These are phyloP conservation scores for Aspergillus asperescens DNA, from an alignment of 495 filamentous ascomycete species.

Conservation along the genomic window DNA sequence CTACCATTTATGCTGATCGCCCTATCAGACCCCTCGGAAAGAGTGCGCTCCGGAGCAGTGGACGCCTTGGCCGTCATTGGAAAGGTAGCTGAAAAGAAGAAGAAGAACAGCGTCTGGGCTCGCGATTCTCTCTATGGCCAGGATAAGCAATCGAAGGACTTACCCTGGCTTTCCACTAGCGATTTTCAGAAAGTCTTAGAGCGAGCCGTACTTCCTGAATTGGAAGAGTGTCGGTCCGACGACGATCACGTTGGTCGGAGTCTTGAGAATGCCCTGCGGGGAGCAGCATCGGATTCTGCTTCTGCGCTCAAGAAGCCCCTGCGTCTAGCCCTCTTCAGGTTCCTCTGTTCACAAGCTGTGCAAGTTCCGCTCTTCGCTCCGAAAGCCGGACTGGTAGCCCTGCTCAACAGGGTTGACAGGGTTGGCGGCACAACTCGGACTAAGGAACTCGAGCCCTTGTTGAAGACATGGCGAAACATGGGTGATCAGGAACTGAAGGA, in stretches of 20 bases:
- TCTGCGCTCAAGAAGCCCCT: conserved; percentile 60
- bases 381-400: conserved; percentile 62
- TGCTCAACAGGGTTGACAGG: conserved; percentile 66
- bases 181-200: conserved; percentile 56
- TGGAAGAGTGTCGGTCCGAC: conserved; percentile 83
- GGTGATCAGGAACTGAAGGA: conserved; percentile 36
- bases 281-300: conserved; percentile 34
- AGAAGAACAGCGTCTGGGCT: conserved; percentile 40
- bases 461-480: conserved; percentile 59
- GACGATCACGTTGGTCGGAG: conserved; percentile 54
- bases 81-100: conserved; percentile 44
- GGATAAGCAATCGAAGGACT: conserved; percentile 39
- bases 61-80: conserved; percentile 50
- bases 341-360: conserved; percentile 66
- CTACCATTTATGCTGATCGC: conserved; percentile 71
- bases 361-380: conserved; percentile 59
- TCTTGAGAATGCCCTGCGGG: conserved; percentile 53
- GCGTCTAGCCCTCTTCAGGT: conserved; percentile 62
- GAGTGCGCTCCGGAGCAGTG: conserved; percentile 68
- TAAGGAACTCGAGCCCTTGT: conserved; percentile 61
- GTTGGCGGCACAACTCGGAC: conserved; percentile 60
- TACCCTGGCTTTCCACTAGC: conserved; percentile 55
- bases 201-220: conserved; percentile 56
- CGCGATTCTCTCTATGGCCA: conserved; percentile 53
- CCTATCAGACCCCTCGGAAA: conserved; percentile 65